A percentile compares a stretch with the other conserved stretches of the same genome.
These are phyloP conservation scores for Euphorbia schlechtendalii DNA, from an alignment of 441 rosid species.

Conservation along the genomic window DNA sequence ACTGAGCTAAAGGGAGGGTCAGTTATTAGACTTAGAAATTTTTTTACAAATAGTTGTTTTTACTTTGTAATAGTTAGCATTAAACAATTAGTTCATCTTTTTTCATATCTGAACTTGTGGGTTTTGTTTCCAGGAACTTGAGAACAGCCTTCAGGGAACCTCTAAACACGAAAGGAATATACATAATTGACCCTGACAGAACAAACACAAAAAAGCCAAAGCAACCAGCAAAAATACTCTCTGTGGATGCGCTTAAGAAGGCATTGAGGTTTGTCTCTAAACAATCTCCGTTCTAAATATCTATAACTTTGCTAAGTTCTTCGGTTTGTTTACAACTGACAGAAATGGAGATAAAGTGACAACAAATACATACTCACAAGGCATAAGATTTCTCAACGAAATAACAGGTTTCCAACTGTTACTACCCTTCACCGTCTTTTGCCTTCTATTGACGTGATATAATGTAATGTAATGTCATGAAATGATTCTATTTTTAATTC, in stretches of 20 bases:
- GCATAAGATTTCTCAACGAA: slow-evolving; percentile 81
- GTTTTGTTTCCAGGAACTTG: slow-evolving; percentile 42
- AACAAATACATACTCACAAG: slow-evolving; percentile 81
- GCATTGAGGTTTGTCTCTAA: slow-evolving; percentile 57
- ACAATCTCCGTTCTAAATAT: slow-evolving; percentile 1
- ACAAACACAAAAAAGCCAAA: slow-evolving; percentile 36
- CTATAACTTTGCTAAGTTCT: slow-evolving; percentile 5
- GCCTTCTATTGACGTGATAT: slow-evolving; percentile 1
- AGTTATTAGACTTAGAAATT: slow-evolving; percentile 21
- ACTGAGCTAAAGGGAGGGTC: slow-evolving; percentile 93
- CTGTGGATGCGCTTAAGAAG: slow-evolving; percentile 74
- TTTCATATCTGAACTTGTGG: slow-evolving; percentile 1
- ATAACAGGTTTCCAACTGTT: slow-evolving; percentile 52
- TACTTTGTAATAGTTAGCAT: too few species aligned
- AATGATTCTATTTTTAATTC: slow-evolving; percentile 16
- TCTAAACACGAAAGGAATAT: slow-evolving; percentile 53
- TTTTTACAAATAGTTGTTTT: slow-evolving; percentile 2
- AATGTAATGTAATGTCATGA: slow-evolving; percentile 7
- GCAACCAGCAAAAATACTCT: slow-evolving; percentile 54
- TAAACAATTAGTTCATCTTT: slow-evolving; percentile 3
- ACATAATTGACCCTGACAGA: slow-evolving; percentile 56
- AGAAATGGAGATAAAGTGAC: slow-evolving; percentile 90
- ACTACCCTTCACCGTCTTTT: slow-evolving; percentile 2
- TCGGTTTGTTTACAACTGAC: slow-evolving; percentile 23
- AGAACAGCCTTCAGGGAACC: slow-evolving; percentile 55